Evolutionary conservation across 192 early-diverging fungal genomes (phyloP).

Genomic region (Endogone sp.): DNA sequence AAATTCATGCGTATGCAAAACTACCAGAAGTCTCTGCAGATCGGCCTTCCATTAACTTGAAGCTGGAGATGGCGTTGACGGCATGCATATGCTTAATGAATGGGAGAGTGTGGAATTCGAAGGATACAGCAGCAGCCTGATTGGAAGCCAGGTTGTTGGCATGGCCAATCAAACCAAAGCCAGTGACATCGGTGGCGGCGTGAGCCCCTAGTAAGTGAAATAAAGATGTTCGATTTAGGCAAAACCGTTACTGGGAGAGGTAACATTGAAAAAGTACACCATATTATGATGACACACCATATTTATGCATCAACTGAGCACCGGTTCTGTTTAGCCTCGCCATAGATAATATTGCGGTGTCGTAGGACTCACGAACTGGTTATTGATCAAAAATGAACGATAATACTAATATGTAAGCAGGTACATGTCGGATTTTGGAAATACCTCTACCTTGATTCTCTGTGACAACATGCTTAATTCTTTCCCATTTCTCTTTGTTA

Average conservation of each 20-base stretch:
- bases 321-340: not conserved
- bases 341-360: not conserved
- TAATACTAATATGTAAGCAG: too few species aligned
- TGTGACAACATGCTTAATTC: not conserved
- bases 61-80: not conserved
- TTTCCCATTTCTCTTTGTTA: conserved; percentile 3
- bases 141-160: conserved; percentile 1
- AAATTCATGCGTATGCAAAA: too few species aligned
- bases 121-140: not conserved
- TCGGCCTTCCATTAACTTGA: not conserved
- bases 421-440: not conserved
- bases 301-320: not conserved
- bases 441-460: not conserved
- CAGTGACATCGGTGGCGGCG: conserved; percentile 2
- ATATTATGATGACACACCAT: not conserved
- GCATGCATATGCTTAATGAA: conserved; percentile 1
- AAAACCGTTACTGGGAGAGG: not conserved
- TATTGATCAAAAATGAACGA: too few species aligned
- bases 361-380: conserved; percentile 4
- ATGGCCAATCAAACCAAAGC: conserved; percentile 2
- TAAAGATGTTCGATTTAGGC: not conserved
- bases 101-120: not conserved
- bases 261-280: too few species aligned
- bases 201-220: not conserved
- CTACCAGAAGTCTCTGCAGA: conserved; percentile 2